Base-by-base conservation (phyloP, 805 yeast genomes). In the Candida multigemmis region DNA sequence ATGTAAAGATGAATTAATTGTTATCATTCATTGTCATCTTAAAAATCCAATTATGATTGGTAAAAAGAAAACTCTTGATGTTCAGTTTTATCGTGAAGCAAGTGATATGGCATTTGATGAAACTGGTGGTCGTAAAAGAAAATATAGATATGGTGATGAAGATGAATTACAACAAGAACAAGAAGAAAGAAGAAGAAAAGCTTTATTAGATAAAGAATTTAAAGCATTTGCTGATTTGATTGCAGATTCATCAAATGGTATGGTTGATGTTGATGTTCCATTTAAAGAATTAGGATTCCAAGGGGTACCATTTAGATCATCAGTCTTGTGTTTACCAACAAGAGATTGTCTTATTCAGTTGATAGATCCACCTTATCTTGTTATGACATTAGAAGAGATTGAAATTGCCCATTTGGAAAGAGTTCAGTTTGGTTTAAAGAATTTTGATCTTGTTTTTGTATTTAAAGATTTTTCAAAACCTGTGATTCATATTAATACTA, bases 161-260 rank as follows among this genome's bases (percentile, higher is more conserved):
- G 98, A 91, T 54, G 98, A 91, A 59, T 65, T 91, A 38, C 97
- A 91, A 56, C 96, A 89, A 56, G 98, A 91, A 60, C 96, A 89
- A 58, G 97, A 91, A 54, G 98, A 91, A 60, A 77, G 96, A 61
- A 71, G 89, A 55, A 73, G 96, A 57, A 82, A 94, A 44, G 81
- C 83, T 14, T 72, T 84, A 20, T 71, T 91, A 44, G 96, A 91
- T 58, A 84, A 81, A 53, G 97, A 91, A 56, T 91, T 87, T 60
- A 78, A 76, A 54, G 66, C 69, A 24, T 91, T 86, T 60, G 89
- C 89, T 12, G 96, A 91, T 56, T 72, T 78, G 35, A 87, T 91
- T 39, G 77, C 95, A 9, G 96, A 85, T 37, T 80, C 91, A 0
- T 77, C 94, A 0, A 72, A 75, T 44, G 94, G 94, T 18, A 53